Percentiles rank a stretch among this genome's conserved stretches.
phyloP scores from a whole-genome alignment of 2,329 filamentous ascomycete species.

The Penicillium sp. region DNA sequence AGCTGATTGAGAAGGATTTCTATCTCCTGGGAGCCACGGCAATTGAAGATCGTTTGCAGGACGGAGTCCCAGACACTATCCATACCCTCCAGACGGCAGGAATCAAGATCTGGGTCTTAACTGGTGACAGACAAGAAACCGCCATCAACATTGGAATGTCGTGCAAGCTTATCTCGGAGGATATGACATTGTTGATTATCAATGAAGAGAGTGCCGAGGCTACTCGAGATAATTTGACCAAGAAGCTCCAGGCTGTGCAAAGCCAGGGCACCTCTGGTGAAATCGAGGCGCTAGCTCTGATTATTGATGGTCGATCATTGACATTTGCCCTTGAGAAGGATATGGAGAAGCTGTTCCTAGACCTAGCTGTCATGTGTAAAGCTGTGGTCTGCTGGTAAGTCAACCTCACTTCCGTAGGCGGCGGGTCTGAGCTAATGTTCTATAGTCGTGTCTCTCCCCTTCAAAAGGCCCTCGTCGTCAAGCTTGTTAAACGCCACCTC shows the following conservation, averaged over 20 bases:
- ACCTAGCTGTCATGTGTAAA: constrained; percentile 90
- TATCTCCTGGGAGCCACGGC: constrained; percentile 87
- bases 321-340: constrained; percentile 90
- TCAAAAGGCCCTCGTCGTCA: constrained; percentile 96
- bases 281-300: constrained; percentile 74
- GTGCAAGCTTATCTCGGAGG: constrained; percentile 94
- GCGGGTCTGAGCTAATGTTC: too few relatives aligned
- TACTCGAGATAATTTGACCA: constrained; percentile 79
- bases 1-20: constrained; percentile 88
- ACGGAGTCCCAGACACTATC: constrained; percentile 95
- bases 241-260: constrained; percentile 84
- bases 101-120: constrained; percentile 98
- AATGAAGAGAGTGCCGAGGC: constrained; percentile 76
- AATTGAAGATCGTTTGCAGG: constrained; percentile 92
- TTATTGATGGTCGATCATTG: constrained; percentile 93
- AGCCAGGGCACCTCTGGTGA: constrained; percentile 59
- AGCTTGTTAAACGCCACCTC: constrained; percentile 89
- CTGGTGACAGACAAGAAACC: constrained; percentile 93
- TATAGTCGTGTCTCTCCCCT: constrained; percentile 82
- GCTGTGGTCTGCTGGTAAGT: constrained; percentile 82
- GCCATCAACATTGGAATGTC: constrained; percentile 99
- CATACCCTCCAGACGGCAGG: constrained; percentile 92
- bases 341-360: constrained; percentile 83
- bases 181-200: constrained; percentile 94
- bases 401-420: too few relatives aligned